Base-by-base conservation (phyloP, 2,329 filamentous ascomycete species). In the Esteya vermicola region DNA sequence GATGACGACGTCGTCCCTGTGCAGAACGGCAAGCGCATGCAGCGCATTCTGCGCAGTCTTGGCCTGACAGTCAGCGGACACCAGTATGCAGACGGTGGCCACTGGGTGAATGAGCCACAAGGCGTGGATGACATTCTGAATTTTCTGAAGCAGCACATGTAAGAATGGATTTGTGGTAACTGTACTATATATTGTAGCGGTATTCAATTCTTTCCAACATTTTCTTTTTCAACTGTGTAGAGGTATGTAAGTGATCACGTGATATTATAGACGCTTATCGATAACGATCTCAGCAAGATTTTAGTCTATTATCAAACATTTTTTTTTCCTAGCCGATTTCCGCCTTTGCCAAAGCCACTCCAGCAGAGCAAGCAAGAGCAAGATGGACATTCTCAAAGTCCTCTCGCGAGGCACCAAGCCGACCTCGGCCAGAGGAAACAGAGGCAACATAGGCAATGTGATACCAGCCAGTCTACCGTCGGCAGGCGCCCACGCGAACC, bases 341-440 rank as follows among this genome's bases (percentile, higher is more conserved):
- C 10, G 12, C 21, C 9, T 20, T 21, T 19, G 12, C 20, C 21
- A 20, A 34, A 13, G 25, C 25, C 25, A 26, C 25, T 8, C 25
- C 25, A 26, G 8, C 25, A 26, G 13, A 36, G 25, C 8, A 36
- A 36, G 33, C 9, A 7, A 34, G 14, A 36, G 33, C 37, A 33
- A 7, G 7, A 83, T 83, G 79, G 80, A 86, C 59, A 76, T 85
- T 40, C 65, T 85, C 52, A 84, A 78, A 52, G 62, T 86, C 25
- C 63, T 86, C 43, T 83, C 81, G 27, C 70, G 81, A 38, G 79
- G 79, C 42, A 76, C 75, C 4, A 84, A 81, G 45, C 65, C 65
- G 51, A 61, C 65, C 13, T 10, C 10, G 8, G 12, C 26, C 9
- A 23, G 21, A 4, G 10, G 18, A 19, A 35, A 33, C 13, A 53